Conservation (phyloP, 306 rosid genomes). For the Prunus fruticosa region DNA sequence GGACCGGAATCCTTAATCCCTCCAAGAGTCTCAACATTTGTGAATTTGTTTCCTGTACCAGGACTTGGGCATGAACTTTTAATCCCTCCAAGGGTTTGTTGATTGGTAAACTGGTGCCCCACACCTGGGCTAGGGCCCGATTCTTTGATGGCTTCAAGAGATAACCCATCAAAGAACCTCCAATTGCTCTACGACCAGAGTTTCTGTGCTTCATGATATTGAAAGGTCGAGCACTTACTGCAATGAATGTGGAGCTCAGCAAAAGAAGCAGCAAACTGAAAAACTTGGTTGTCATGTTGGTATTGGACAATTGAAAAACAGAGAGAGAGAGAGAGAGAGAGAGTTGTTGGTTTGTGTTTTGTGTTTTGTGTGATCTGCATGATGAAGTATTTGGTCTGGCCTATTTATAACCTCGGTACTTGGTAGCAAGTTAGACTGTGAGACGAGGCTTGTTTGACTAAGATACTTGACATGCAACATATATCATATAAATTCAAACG, state of each 20-base stretch:
- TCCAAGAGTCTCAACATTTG: no score
- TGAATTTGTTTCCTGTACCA: no score
- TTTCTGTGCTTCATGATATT: constrained; percentile 15
- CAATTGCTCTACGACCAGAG: constrained; percentile 13
- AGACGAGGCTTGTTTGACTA: constrained; percentile 12
- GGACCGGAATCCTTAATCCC: no score
- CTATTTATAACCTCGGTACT: constrained; percentile 5
- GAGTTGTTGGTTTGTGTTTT: neutral
- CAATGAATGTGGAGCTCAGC: constrained; percentile 20
- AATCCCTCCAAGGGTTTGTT: constrained; percentile 33
- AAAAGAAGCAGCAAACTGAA: constrained; percentile 23
- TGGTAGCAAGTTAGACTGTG: neutral
- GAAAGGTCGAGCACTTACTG: constrained; percentile 49
- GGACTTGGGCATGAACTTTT: no score
- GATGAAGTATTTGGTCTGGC: neutral
- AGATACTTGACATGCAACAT: neutral
- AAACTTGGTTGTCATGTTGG: constrained; percentile 23
- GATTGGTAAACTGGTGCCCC: constrained; percentile 37
- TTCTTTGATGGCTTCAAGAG: neutral
- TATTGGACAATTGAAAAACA: neutral
- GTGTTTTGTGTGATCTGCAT: neutral
- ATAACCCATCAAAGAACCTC: constrained; percentile 46
- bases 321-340: neutral
- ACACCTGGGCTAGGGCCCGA: constrained; percentile 18
- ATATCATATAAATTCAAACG: constrained; percentile 6